Evolutionary conservation across 2,329 filamentous ascomycete genomes (phyloP).

Genomic region (Bipolaris zeicola): DNA sequence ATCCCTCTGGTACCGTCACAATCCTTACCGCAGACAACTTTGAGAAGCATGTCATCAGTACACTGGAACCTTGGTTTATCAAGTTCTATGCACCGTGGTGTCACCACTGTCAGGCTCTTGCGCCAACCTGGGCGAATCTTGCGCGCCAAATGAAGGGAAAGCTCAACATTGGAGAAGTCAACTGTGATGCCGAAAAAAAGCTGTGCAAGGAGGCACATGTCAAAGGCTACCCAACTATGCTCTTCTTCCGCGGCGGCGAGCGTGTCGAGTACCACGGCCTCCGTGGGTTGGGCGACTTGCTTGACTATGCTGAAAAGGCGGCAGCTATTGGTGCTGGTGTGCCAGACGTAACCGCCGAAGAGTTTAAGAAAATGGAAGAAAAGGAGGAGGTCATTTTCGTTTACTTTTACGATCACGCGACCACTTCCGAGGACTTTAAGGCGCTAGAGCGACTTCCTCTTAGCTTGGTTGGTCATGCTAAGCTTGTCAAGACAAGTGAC

Average conservation of each 20-base stretch:
- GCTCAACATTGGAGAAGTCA: conserved; percentile 93
- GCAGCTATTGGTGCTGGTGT: conserved; percentile 78
- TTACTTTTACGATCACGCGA: conserved; percentile 97
- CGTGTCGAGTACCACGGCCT: conserved; percentile 92
- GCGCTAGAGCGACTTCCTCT: conserved; percentile 86
- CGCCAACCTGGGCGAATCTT: conserved; percentile 86
- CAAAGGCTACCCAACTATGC: conserved; percentile 81
- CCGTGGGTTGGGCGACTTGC: conserved; percentile 86
- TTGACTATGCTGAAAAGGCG: conserved; percentile 85
- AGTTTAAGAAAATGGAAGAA: conserved; percentile 83
- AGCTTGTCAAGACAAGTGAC: conserved; percentile 89
- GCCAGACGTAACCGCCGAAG: conserved; percentile 75
- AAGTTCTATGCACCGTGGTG: conserved; percentile 99
- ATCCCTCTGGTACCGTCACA: conserved; percentile 76
- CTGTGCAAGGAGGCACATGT: conserved; percentile 92
- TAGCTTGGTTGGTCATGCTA: conserved; percentile 87
- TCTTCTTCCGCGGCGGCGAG: conserved; percentile 92
- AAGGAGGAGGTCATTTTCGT: conserved; percentile 95
- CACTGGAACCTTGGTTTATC: conserved; percentile 94
- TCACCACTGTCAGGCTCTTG: conserved; percentile 90
- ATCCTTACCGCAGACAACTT: conserved; percentile 83
- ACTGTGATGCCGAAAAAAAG: conserved; percentile 83
- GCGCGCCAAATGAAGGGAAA: conserved; percentile 88
- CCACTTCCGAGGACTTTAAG: conserved; percentile 87
- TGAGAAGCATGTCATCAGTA: conserved; percentile 81